phyloP scores from a whole-genome alignment of 352 stramenopile genomes.

The Globisporangium cederbergense region DNA sequence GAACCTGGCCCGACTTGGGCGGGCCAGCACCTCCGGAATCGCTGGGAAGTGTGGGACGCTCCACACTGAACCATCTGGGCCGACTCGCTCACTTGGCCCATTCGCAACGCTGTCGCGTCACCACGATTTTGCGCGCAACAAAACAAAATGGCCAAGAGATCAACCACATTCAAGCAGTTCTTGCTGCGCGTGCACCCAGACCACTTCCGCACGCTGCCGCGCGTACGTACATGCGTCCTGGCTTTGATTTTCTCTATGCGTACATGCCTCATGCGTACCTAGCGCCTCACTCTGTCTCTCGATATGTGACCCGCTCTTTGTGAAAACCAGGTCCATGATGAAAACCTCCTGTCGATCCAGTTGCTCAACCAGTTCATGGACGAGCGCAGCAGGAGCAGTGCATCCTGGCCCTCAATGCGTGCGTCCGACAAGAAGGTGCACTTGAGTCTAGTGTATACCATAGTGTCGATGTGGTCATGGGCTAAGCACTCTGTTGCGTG shows the following conservation, averaged over 20 bases:
- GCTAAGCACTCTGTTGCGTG: background rate
- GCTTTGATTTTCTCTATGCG: background rate
- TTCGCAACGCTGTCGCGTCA: conserved; percentile 1
- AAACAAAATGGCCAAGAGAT: conserved; percentile 43
- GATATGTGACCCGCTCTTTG: background rate
- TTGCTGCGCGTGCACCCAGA: conserved; percentile 67
- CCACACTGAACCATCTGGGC: conserved; percentile 10
- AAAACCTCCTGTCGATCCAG: conserved; percentile 68
- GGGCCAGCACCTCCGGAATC: no score
- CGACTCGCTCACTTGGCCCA: conserved; percentile 1
- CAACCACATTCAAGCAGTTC: conserved; percentile 65
- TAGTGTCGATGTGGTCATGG: background rate
- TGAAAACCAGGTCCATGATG: conserved; percentile 45
- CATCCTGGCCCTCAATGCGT: conserved; percentile 6
- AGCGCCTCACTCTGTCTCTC: background rate
- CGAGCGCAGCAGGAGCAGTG: conserved; percentile 21
- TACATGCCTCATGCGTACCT: background rate
- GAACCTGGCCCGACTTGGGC: conserved; percentile 24
- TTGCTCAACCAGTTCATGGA: conserved; percentile 75
- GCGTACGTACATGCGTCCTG: conserved; percentile 14
- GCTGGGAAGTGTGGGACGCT: conserved; percentile 18
- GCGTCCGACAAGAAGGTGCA: conserved; percentile 3
- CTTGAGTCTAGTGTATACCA: background rate
- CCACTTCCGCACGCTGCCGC: conserved; percentile 53
- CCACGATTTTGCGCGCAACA: background rate